phyloP scores from a whole-genome alignment of 371 early-diverging fungal genomes.

The Blakeslea trispora region DNA sequence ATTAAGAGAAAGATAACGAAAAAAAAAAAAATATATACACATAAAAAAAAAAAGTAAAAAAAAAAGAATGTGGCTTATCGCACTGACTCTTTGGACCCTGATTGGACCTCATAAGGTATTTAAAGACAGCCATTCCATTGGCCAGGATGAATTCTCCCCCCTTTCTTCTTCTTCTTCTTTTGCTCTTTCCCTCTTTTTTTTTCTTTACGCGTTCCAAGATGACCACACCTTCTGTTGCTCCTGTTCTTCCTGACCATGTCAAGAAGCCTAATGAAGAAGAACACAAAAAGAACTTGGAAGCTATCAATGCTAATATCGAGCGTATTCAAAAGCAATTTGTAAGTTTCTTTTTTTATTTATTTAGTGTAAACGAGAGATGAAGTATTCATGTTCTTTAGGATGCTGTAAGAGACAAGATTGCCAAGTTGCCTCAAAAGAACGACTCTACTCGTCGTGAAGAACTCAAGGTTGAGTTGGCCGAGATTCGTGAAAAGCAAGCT shows the following conservation, averaged over 20 bases:
- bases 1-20: no score
- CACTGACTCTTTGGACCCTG: conserved; percentile 7
- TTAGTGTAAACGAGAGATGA: background rate
- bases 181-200: conserved; percentile 1
- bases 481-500: conserved; percentile 63
- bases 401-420: conserved; percentile 62
- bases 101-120: conserved; percentile 7
- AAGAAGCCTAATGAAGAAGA: conserved; percentile 59
- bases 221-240: conserved; percentile 16
- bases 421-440: conserved; percentile 42
- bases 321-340: conserved; percentile 59
- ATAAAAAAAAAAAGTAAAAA: conserved; percentile 18
- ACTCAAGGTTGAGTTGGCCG: conserved; percentile 63
- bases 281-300: conserved; percentile 49
- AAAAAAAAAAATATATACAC: conserved; percentile 6
- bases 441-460: conserved; percentile 55
- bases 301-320: conserved; percentile 56
- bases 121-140: background rate
- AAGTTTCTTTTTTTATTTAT: conserved; percentile 21
- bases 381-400: conserved; percentile 37
- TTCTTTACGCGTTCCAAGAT: background rate
- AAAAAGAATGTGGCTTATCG: conserved; percentile 19
- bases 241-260: conserved; percentile 39
- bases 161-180: conserved; percentile 13
- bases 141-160: conserved; percentile 1